Evolutionary conservation across 2,329 filamentous ascomycete species (phyloP).

Genomic region (Pseudogymnoascus sp.): DNA sequence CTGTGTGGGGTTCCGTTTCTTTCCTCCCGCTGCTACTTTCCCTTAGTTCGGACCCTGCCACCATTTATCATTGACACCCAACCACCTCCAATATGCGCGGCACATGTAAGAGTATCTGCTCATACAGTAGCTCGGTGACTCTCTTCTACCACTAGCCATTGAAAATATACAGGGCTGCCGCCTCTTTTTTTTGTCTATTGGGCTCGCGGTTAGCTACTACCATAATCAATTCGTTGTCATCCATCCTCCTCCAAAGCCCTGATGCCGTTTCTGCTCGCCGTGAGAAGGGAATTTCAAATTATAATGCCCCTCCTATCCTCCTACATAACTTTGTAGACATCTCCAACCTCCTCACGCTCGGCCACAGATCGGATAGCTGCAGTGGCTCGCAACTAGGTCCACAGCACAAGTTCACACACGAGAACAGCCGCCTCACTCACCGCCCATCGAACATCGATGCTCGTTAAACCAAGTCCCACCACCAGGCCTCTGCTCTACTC

Average conservation of each 20-base stretch:
- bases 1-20: not conserved
- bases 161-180: constrained; percentile 4
- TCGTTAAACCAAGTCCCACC: constrained; percentile 1
- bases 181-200: not conserved
- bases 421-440: constrained; percentile 7
- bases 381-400: constrained; percentile 1
- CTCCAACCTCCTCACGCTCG: not conserved
- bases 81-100: not conserved
- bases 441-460: constrained; percentile 4
- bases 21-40: not conserved
- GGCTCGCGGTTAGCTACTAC: not conserved
- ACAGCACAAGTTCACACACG: constrained; percentile 2
- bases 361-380: constrained; percentile 8
- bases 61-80: not conserved
- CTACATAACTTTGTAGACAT: constrained; percentile 2
- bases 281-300: constrained; percentile 1
- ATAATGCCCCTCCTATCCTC: not conserved
- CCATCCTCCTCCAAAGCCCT: not conserved
- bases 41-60: not conserved
- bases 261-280: not conserved
- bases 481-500: not conserved
- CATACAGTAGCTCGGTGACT: not conserved
- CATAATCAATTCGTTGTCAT: constrained; percentile 2
- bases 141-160: not conserved
- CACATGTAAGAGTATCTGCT: not conserved